A percentile compares a stretch with the other conserved stretches of the same genome.
These are phyloP conservation scores for Neofusicoccum cordaticola DNA, from an alignment of 2,329 filamentous ascomycete genomes.

Conservation along the genomic window DNA sequence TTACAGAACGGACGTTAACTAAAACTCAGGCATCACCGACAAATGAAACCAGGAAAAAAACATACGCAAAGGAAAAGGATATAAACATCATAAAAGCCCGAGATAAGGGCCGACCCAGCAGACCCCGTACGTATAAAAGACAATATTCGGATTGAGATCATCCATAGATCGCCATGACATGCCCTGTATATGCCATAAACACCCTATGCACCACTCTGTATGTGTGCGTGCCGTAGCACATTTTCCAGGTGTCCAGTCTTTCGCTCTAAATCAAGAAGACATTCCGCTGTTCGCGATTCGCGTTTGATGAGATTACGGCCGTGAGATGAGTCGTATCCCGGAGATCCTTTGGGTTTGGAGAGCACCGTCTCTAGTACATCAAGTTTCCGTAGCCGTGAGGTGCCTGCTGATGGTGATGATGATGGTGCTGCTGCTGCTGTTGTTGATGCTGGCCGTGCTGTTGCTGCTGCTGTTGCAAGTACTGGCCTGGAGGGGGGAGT, in stretches of 20 bases:
- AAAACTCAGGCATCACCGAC: background rate
- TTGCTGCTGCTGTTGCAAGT: slow-evolving; percentile 5
- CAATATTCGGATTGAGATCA: background rate
- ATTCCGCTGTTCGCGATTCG: background rate
- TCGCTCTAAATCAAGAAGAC: background rate
- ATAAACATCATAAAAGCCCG: slow-evolving; percentile 1
- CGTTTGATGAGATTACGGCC: background rate
- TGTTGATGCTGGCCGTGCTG: background rate
- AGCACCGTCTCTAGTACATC: background rate
- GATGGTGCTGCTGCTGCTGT: background rate
- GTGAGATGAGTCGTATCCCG: background rate
- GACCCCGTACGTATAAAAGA: background rate
- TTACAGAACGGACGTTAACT: background rate
- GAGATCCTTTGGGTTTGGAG: background rate
- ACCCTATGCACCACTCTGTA: background rate
- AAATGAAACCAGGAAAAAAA: background rate
- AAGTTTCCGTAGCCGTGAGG: slow-evolving; percentile 4
- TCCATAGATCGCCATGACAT: background rate
- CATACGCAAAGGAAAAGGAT: background rate
- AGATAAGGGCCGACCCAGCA: background rate
- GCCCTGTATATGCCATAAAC: background rate
- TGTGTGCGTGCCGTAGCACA: background rate
- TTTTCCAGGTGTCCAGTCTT: background rate
- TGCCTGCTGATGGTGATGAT: background rate
- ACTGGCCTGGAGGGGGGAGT: background rate